These are phyloP conservation scores for Pestalotiopsis sp. DNA, from an alignment of 2,329 filamentous ascomycete species.

Conservation along the genomic window DNA sequence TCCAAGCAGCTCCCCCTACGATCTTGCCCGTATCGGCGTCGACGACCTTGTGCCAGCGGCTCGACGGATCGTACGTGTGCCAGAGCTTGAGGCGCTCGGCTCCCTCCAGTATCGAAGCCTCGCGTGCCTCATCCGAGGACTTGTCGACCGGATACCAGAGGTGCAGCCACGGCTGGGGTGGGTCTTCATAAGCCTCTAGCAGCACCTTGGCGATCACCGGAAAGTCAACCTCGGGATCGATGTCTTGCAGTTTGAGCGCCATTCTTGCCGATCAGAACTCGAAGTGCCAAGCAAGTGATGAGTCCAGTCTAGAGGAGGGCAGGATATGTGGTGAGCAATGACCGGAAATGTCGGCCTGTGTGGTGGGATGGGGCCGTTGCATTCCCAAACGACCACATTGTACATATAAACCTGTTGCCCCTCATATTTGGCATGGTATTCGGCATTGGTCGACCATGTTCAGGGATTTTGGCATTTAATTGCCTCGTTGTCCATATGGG, in stretches of 20 bases:
- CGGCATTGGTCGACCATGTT: not conserved
- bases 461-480: not conserved
- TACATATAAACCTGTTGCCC: not conserved
- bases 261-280: not conserved
- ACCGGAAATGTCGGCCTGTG: not conserved
- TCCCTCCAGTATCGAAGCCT: slow-evolving; percentile 22
- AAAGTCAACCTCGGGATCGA: slow-evolving; percentile 27
- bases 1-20: slow-evolving; percentile 31
- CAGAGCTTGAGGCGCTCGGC: slow-evolving; percentile 21
- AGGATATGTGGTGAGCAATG: not conserved
- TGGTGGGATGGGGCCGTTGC: not conserved
- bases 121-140: slow-evolving; percentile 17
- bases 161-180: slow-evolving; percentile 28
- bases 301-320: not conserved
- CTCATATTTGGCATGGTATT: not conserved
- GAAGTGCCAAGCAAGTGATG: not conserved
- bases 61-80: slow-evolving; percentile 27
- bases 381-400: not conserved
- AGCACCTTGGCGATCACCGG: slow-evolving; percentile 20
- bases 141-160: slow-evolving; percentile 27
- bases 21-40: slow-evolving; percentile 29
- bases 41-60: slow-evolving; percentile 32
- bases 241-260: slow-evolving; percentile 16
- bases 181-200: slow-evolving; percentile 27
- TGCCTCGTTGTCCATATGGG: not conserved